A percentile compares a stretch with the other conserved stretches of the same genome.
phyloP scores from a whole-genome alignment of 176 grass and related monocot genomes.

The Avena atlantica region DNA sequence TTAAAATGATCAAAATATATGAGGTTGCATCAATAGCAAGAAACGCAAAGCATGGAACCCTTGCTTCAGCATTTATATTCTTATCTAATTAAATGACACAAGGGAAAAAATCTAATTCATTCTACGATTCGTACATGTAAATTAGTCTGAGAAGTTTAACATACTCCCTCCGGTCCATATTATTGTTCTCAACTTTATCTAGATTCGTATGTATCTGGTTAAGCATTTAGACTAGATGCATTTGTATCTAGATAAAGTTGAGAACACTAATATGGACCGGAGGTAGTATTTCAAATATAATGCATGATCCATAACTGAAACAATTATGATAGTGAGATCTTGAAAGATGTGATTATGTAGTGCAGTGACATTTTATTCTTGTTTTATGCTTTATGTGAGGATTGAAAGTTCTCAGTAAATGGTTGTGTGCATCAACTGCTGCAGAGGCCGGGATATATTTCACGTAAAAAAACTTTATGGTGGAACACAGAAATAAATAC shows the following conservation, averaged over 20 bases:
- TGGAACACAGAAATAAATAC: not conserved
- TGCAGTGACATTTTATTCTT: not conserved
- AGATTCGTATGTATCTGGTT: too few relatives aligned
- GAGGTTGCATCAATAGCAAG: not conserved
- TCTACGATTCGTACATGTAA: not conserved
- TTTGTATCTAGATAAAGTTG: too few relatives aligned
- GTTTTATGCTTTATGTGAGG: not conserved
- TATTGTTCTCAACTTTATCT: too few relatives aligned
- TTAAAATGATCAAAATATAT: conserved; percentile 1
- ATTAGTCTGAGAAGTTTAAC: conserved; percentile 15
- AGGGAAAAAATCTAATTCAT: conserved; percentile 31
- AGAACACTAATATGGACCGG: too few relatives aligned
- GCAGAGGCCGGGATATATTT: not conserved
- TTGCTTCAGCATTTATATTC: not conserved
- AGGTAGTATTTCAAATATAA: not conserved
- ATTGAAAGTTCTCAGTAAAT: not conserved
- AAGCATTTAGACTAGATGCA: too few relatives aligned
- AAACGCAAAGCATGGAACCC: not conserved
- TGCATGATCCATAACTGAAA: conserved; percentile 33
- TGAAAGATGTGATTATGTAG: conserved; percentile 12
- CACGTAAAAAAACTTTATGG: not conserved
- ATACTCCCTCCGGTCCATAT: not conserved
- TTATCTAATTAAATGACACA: conserved; percentile 12
- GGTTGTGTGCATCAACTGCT: not conserved
- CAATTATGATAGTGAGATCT: not conserved